A percentile compares a stretch with the other conserved stretches of the same genome.
Conservation (phyloP, 202 grass and related monocot species). For the Zoysia matrella region DNA sequence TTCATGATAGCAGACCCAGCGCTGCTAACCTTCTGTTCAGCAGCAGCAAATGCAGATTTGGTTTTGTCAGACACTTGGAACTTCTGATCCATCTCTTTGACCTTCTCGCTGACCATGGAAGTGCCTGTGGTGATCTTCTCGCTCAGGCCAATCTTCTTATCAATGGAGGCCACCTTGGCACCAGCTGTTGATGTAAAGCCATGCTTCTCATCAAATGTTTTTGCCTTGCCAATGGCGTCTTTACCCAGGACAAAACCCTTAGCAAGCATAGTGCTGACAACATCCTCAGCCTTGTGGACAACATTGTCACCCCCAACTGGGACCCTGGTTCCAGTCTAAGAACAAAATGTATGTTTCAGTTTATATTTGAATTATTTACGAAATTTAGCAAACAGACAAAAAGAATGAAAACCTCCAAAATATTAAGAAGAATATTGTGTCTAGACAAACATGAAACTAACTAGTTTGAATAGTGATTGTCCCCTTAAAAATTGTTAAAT, state of each 20-base stretch:
- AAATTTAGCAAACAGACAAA: slow-evolving; percentile 4
- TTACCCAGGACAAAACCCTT: slow-evolving; percentile 61
- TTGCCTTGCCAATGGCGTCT: slow-evolving; percentile 71
- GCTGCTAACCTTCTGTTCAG: slow-evolving; percentile 63
- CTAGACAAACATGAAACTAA: slow-evolving; percentile 14
- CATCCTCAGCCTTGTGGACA: too few relatives aligned
- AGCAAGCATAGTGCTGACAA: too few relatives aligned
- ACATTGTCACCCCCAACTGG: too few relatives aligned
- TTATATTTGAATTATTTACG: neutral
- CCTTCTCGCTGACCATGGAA: slow-evolving; percentile 70
- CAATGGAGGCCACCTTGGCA: slow-evolving; percentile 76
- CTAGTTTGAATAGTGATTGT: neutral
- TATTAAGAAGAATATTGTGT: neutral
- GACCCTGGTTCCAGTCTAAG: too few relatives aligned
- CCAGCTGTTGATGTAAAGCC: slow-evolving; percentile 77
- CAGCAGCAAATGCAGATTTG: slow-evolving; percentile 50
- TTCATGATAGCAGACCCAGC: slow-evolving; percentile 73
- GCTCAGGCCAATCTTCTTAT: slow-evolving; percentile 83
- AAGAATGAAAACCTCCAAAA: slow-evolving; percentile 3
- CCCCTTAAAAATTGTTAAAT: neutral
- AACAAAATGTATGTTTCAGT: neutral
- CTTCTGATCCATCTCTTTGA: slow-evolving; percentile 83
- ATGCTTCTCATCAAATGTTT: slow-evolving; percentile 77
- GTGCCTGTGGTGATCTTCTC: slow-evolving; percentile 81
- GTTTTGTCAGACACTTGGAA: slow-evolving; percentile 84